Evolutionary conservation across 495 filamentous ascomycete species (phyloP).

Genomic region (Talaromyces nanjingensis): DNA sequence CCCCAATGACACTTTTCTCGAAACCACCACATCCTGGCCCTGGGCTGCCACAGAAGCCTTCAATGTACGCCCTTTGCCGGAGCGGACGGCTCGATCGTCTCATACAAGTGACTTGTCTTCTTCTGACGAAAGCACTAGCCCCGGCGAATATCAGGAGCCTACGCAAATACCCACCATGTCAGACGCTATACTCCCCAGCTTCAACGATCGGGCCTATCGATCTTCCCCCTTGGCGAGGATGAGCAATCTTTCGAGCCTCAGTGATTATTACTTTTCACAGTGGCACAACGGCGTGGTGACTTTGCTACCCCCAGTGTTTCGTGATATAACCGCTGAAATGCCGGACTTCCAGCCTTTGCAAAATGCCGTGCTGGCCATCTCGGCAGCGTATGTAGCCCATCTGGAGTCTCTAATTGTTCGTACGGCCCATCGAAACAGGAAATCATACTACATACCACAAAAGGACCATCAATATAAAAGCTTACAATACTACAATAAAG

Average conservation of each 20-base stretch:
- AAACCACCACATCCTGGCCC: not conserved
- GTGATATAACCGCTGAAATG: slow-evolving; percentile 1
- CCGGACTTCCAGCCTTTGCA: slow-evolving; percentile 1
- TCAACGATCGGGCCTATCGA: not conserved
- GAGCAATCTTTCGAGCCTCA: not conserved
- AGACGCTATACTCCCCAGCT: not conserved
- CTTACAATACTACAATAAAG: slow-evolving; percentile 5
- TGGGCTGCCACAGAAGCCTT: not conserved
- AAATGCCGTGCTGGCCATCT: slow-evolving; percentile 3
- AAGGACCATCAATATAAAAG: slow-evolving; percentile 7
- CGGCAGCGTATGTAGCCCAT: slow-evolving; percentile 3
- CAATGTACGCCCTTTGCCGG: not conserved
- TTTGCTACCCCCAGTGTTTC: slow-evolving; percentile 1
- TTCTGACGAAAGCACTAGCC: not conserved
- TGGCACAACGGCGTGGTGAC: slow-evolving; percentile 2
- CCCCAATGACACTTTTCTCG: not conserved
- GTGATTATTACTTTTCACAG: slow-evolving; percentile 2
- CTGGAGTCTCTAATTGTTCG: slow-evolving; percentile 2
- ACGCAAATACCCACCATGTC: not conserved
- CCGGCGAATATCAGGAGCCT: not conserved
- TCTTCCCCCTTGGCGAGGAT: not conserved
- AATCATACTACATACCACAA: slow-evolving; percentile 6
- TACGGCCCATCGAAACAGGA: not conserved
- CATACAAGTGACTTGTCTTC: not conserved
- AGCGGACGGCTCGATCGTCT: not conserved